Base-by-base conservation (phyloP, 768 basidiomycete genomes). In the Mrakia frigida region DNA sequence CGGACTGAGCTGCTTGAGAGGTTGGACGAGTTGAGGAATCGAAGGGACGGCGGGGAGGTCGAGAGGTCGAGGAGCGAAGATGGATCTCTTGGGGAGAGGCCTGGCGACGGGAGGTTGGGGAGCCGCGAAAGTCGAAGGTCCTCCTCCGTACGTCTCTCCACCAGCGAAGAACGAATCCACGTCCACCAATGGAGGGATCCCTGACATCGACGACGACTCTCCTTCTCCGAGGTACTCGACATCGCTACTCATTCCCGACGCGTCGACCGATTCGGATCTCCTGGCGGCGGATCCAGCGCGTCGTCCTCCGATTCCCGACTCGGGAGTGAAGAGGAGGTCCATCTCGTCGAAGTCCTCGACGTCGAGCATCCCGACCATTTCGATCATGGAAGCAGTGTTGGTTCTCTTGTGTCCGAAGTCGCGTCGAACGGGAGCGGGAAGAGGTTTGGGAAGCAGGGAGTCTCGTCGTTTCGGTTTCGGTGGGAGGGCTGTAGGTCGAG, bases 371-470 rank as follows among this genome's bases (percentile, higher is more conserved):
- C 33, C 31, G 37, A 39, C 52, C 43, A 69, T 52, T 25, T n/a
- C 68, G 59, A 31, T 46, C 16, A 56, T 28, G 23, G 75, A 43
- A 11, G 61, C 70, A 21, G 60, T 63, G 59, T 67, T 37, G 18
- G 23, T 21, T 14, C 59, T 18, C 41, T 23, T 7, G 63, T 41
- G n/a, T 31, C 39, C 23, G 33, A 13, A 25, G 31, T 7, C 35
- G 50, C 28, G 50, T 72, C 52, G 53, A 53, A 72, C 33, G 16
- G 76, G 70, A 37, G 76, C 76, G 31, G 76, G 76, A 25, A 77
- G 67, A 28, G 76, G 76, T 63, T 67, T 77, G 18, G 76, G 76
- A 21, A 77, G 65, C 13, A 43, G 35, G 61, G 56, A 61, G 18
- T 46, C 41, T 31, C 71, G 76, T 59, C 76, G 39, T 33, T 46